These are phyloP conservation scores for Leccinum variicolor DNA, from an alignment of 768 basidiomycete genomes.

Conservation along the genomic window DNA sequence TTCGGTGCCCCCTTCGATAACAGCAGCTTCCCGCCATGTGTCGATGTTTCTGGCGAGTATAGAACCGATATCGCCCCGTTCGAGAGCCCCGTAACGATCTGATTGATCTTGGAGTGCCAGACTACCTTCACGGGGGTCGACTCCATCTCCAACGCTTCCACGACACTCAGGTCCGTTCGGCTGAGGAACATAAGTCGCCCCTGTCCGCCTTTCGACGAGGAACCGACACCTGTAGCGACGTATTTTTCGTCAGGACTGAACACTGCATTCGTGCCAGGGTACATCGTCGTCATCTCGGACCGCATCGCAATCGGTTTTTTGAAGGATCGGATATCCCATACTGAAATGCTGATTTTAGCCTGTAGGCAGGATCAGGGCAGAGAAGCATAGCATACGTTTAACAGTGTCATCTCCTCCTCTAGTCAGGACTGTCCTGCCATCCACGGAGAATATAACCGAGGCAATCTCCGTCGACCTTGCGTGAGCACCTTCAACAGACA, in stretches of 20 bases:
- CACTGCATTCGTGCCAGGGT: conserved; percentile 89
- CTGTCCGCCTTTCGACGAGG: conserved; percentile 59
- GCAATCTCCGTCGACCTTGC: conserved; percentile 83
- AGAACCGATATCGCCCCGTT: conserved; percentile 86
- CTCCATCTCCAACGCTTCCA: conserved; percentile 64
- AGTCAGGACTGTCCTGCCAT: conserved; percentile 80
- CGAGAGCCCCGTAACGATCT: conserved; percentile 88
- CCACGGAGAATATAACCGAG: conserved; percentile 83
- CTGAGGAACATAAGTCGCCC: conserved; percentile 74
- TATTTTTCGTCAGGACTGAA: conserved; percentile 95
- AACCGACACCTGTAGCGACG: conserved; percentile 79
- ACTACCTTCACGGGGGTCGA: conserved; percentile 83
- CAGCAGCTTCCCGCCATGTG: conserved; percentile 89
- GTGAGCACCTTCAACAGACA: conserved; percentile 86
- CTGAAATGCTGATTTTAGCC: conserved; percentile 38
- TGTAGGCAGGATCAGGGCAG: background rate
- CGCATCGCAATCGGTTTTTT: conserved; percentile 81
- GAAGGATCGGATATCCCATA: conserved; percentile 93
- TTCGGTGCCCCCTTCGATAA: conserved; percentile 83
- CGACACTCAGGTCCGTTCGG: conserved; percentile 66
- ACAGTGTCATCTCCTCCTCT: conserved; percentile 94
- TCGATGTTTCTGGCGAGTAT: conserved; percentile 87
- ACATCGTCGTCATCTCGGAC: conserved; percentile 65
- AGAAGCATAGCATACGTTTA: conserved; percentile 66
- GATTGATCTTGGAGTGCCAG: conserved; percentile 97